Conservation (phyloP, 805 yeast genomes). For the Kodamaea leandrae region DNA sequence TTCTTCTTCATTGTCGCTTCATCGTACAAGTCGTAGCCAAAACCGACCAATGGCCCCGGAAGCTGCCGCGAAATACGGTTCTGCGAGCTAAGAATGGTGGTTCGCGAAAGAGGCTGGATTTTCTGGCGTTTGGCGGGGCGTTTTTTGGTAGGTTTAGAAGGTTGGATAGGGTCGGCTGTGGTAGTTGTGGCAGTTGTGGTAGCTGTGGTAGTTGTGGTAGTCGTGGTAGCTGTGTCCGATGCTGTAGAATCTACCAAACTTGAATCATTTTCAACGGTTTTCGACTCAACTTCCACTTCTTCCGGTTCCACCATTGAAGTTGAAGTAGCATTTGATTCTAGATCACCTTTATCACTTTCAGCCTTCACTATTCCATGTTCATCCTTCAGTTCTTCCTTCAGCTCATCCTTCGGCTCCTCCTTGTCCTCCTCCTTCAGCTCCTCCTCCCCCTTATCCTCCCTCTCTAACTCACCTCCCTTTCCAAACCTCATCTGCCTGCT, state of each 20-base stretch:
- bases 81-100: constrained; percentile 31
- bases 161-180: neutral
- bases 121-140: neutral
- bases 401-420: neutral
- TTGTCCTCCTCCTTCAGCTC: neutral
- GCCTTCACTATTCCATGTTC: neutral
- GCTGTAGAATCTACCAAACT: no score
- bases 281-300: no score
- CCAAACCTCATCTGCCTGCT: constrained; percentile 7
- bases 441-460: neutral
- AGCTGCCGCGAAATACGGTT: constrained; percentile 31
- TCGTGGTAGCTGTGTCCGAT: no score
- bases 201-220: neutral
- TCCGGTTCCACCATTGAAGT: no score
- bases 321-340: no score
- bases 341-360: neutral
- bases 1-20: constrained; percentile 27
- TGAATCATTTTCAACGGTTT: no score
- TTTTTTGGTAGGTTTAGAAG: no score
- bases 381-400: neutral
- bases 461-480: constrained; percentile 2
- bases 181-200: constrained; percentile 1
- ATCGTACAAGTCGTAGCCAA: constrained; percentile 37
- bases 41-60: constrained; percentile 40
- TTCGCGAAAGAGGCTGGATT: constrained; percentile 15